These are phyloP conservation scores for Tulasnella sp. DNA, from an alignment of 768 basidiomycete species.

Conservation along the genomic window DNA sequence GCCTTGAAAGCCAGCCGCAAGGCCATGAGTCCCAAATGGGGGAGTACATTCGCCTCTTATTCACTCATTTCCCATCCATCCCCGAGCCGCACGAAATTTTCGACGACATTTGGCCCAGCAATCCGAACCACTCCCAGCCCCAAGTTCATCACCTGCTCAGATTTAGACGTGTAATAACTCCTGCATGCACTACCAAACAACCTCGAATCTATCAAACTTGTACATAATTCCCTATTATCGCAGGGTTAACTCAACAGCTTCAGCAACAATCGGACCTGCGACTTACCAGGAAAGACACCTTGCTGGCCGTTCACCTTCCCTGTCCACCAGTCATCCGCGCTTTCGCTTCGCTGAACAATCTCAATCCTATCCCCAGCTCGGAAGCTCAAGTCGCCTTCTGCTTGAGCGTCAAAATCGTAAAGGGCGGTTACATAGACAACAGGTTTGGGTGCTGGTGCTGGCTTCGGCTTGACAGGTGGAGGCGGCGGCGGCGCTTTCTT, in stretches of 20 bases:
- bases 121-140: too few relatives aligned
- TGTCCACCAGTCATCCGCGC: slow-evolving; percentile 96
- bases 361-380: slow-evolving; percentile 86
- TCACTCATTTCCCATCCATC: too few relatives aligned
- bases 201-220: background rate
- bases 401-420: slow-evolving; percentile 93
- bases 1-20: too few relatives aligned
- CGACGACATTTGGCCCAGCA: too few relatives aligned
- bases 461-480: slow-evolving; percentile 85
- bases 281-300: slow-evolving; percentile 74
- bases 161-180: too few relatives aligned
- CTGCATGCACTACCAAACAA: background rate
- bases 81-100: too few relatives aligned
- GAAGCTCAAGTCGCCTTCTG: slow-evolving; percentile 90
- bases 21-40: too few relatives aligned
- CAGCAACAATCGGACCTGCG: too few relatives aligned
- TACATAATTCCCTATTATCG: background rate
- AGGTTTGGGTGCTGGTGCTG: slow-evolving; percentile 52
- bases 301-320: slow-evolving; percentile 74
- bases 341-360: slow-evolving; percentile 74
- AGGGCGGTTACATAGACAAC: slow-evolving; percentile 82
- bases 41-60: too few relatives aligned
- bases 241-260: background rate
- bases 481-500: slow-evolving; percentile 89
- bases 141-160: too few relatives aligned